Evolutionary conservation across 2,329 filamentous ascomycete genomes (phyloP), one percentile per base, ranked within the genome.

Genomic region (Ophiostoma pallidulum): DNA sequence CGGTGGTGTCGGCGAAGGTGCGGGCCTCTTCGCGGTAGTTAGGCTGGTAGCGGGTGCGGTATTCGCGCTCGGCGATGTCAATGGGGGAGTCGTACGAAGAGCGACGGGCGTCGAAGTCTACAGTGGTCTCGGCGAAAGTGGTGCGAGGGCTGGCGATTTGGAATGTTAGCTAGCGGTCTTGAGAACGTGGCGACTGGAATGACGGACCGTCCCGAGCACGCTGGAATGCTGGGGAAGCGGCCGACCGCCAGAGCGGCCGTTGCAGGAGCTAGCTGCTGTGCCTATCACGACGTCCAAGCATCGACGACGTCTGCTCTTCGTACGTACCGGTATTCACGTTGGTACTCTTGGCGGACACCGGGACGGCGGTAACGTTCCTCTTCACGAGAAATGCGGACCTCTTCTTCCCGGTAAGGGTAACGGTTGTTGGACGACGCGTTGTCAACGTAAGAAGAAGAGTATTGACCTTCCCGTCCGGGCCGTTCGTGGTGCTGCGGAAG

Each of bases 391-490:
- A 85, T 84, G 63, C 70, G 77, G 73, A 94, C 79, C 76, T 94
- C 86, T 80, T 94, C 86, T 74, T 88, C 82, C 72, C 75, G 66
- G 76, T 70, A 65, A 70, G 72, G 66, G 77, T 51, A 53, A 48
- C 46, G 45, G 43, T 38, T 48, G 50, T 35, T 41, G 48, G 4
- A 33, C 24, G 52, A 29, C 50, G 53, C 52, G 52, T 54, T 46
- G 45, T 44, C 52, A 46, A 54, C 48, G 75, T 77, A 73, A 72
- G 80, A 82, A 84, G 84, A 86, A 84, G 84, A 87, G 78, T 82
- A 74, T 78, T 86, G 80, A 88, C 86, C 88, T 90, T 94, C 89
- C 89, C 88, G 90, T 94, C 90, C 90, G 86, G 86, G 84, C 83
- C 82, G 81, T 46, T 47, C 39, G 74, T 83, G 77, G 72, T 73